These are phyloP conservation scores for Glycine tomentella DNA, from an alignment of 306 rosid genomes.

Conservation along the genomic window DNA sequence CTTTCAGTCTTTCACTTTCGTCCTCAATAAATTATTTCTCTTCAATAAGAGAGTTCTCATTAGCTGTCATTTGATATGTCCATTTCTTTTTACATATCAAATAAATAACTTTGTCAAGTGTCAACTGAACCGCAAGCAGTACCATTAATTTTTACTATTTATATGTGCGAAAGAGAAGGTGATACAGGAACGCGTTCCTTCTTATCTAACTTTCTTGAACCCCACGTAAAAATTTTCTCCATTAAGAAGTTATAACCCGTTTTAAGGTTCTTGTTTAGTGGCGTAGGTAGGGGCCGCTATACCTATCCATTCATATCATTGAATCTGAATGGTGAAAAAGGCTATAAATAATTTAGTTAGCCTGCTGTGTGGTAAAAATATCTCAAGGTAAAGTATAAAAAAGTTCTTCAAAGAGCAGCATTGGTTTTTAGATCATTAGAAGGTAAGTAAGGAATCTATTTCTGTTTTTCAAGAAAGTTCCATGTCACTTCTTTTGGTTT, in stretches of 20 bases:
- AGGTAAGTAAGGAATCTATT: conserved; percentile 65
- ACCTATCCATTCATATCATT: conserved; percentile 55
- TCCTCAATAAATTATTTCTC: conserved; percentile 24
- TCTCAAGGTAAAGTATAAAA: conserved; percentile 39
- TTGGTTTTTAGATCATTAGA: conserved; percentile 45
- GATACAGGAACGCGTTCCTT: not conserved
- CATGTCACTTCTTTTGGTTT: conserved; percentile 55
- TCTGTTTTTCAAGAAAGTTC: conserved; percentile 53
- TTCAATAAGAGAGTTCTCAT: conserved; percentile 38
- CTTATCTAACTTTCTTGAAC: conserved; percentile 9
- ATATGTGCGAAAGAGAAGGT: not conserved
- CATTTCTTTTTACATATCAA: not conserved
- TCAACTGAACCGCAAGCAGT: conserved; percentile 33
- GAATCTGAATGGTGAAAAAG: conserved; percentile 29
- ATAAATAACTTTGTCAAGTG: conserved; percentile 32
- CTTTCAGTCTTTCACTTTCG: conserved; percentile 29
- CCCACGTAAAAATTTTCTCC: conserved; percentile 7
- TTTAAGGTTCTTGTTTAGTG: not conserved
- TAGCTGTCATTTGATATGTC: conserved; percentile 43
- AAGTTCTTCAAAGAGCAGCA: conserved; percentile 43
- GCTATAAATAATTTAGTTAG: too few relatives aligned
- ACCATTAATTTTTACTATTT: conserved; percentile 4
- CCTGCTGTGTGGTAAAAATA: not conserved
- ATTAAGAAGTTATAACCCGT: not conserved
- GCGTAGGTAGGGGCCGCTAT: conserved; percentile 42